Evolutionary conservation across 2,329 filamentous ascomycete species (phyloP), one percentile per base, ranked within the genome.

Genomic region (Paracorniculantispora psalliotae): DNA sequence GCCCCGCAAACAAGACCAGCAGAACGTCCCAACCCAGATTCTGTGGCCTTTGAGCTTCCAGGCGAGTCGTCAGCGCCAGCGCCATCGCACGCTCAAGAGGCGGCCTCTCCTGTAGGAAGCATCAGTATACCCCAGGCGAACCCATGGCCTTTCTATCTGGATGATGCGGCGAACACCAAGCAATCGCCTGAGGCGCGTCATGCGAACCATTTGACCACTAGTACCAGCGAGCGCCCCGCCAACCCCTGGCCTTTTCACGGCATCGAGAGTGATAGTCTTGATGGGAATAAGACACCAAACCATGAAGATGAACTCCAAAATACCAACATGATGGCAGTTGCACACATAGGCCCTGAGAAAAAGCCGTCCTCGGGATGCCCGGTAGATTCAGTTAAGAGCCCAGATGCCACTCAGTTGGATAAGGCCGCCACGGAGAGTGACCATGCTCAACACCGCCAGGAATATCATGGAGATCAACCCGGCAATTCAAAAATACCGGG

Each of bases 221-320:
- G 17, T 7, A 28, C 53, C 21, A 44, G 46, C n/a, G 59, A 60
- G 10, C 23, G 17, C 8, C 21, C 23, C 61, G 71, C 70, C 33
- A 69, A 72, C 43, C 70, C 71, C 10, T 73, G 71, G 71, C 64
- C 71, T 17, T 73, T 71, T 35, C 67, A 71, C 61, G 69, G 70
- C 3, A 65, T 68, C 6, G 61, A 62, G 51, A 55, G 19, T 12
- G 50, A 59, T 8, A 13, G 9, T 26, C 21, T 12, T n/a, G 23
- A 35, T 8, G n/a, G 23, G 6, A 4, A 1, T 12, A 15, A 37
- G 19, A 21, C 28, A 37, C 6, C 2, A 10, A 21, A 25, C 19
- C 19, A 28, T 35, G 26, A 8, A 8, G 13, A 26, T n/a, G 47
- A 21, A 23, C 21, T 10, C 2, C 30, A 2, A 10, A 25, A 26